Conservation (phyloP, 192 early-diverging fungal genomes). For the Diversispora epigaea region DNA sequence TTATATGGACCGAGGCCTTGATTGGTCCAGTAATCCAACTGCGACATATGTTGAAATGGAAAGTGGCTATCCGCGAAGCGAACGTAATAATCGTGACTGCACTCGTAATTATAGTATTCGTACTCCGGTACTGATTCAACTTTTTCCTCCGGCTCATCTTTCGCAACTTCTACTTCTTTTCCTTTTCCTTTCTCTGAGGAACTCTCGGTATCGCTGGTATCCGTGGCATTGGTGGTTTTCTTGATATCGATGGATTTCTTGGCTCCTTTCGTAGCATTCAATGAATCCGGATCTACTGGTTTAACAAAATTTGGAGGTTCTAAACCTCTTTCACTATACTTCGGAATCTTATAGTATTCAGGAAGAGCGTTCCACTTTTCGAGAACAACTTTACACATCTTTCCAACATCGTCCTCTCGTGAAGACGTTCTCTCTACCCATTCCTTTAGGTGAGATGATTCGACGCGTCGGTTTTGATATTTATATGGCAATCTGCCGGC, state of each 20-base stretch:
- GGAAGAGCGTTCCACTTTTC: neutral
- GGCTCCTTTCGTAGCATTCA: neutral
- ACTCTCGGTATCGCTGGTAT: neutral
- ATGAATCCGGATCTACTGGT: no score
- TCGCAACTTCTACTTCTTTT: no score
- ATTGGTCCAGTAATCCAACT: neutral
- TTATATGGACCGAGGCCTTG: neutral
- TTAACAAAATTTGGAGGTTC: neutral
- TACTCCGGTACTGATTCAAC: neutral
- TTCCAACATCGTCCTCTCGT: conserved; percentile 1
- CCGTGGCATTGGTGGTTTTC: neutral
- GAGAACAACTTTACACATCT: neutral
- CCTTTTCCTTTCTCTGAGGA: no score
- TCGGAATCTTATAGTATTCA: neutral
- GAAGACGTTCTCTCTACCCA: neutral
- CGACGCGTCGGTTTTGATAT: conserved; percentile 4
- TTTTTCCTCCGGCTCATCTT: neutral
- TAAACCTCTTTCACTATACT: neutral
- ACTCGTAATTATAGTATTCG: neutral
- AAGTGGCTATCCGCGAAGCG: neutral
- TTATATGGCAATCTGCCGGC: conserved; percentile 1
- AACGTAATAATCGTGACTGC: neutral
- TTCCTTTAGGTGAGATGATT: conserved; percentile 18
- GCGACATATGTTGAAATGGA: neutral
- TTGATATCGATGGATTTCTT: neutral